phyloP scores from a whole-genome alignment of 257 asterid species.

The Marsdenia floribunda region DNA sequence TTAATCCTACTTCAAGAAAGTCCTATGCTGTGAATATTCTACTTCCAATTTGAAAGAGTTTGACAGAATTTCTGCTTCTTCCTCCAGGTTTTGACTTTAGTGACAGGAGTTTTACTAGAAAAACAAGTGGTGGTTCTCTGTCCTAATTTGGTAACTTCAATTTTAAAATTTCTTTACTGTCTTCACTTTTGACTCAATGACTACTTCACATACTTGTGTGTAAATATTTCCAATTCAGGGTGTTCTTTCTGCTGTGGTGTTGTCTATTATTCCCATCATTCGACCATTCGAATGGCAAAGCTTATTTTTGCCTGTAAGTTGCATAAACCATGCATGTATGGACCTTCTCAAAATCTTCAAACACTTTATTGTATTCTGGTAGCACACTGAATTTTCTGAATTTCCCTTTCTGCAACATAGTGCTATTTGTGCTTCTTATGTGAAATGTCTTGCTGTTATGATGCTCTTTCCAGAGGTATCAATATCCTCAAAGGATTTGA shows the following conservation, averaged over 20 bases:
- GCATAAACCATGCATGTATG: constrained; percentile 15
- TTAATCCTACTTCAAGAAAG: background rate
- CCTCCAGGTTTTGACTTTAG: constrained; percentile 63
- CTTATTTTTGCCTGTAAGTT: constrained; percentile 89
- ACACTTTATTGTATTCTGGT: background rate
- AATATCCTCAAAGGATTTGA: background rate
- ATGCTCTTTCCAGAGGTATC: no score
- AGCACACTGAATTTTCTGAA: background rate
- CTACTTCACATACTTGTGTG: background rate
- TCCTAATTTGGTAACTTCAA: constrained; percentile 74
- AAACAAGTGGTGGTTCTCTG: constrained; percentile 75
- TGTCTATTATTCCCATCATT: constrained; percentile 79
- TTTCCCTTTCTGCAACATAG: background rate
- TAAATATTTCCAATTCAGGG: constrained; percentile 46
- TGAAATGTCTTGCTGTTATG: background rate
- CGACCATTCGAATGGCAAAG: constrained; percentile 99
- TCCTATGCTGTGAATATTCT: background rate
- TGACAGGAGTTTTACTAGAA: constrained; percentile 80
- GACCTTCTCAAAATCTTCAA: constrained; percentile 8
- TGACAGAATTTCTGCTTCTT: constrained; percentile 1
- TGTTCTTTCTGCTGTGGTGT: constrained; percentile 70
- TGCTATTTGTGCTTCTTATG: background rate
- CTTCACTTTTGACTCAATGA: constrained; percentile 3
- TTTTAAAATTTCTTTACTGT: constrained; percentile 2
- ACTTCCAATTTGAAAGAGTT: background rate